Percentiles rank a stretch among this genome's conserved stretches.
Conservation (phyloP, 2,329 filamentous ascomycete species). For the Monosporascus sp. region DNA sequence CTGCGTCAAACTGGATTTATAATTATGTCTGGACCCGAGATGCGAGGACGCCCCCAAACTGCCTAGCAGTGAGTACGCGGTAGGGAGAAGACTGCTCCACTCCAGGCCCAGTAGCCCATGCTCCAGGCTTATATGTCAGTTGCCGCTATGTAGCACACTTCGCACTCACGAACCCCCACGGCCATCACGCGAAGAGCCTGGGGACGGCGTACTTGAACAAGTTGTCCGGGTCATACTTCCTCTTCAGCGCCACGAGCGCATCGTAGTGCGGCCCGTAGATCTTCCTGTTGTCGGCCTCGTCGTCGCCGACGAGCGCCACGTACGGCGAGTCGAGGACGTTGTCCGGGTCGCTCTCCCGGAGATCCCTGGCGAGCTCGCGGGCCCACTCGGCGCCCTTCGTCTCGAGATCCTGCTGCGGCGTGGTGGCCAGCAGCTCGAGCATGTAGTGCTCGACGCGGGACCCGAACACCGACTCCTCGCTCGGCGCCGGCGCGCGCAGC, state of each 20-base stretch:
- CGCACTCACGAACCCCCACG: neutral
- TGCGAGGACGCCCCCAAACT: no score
- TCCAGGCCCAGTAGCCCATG: no score
- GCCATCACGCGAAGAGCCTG: constrained; percentile 3
- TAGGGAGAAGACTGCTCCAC: no score
- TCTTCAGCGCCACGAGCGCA: constrained; percentile 21
- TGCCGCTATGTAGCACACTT: no score
- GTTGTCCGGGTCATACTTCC: constrained; percentile 29
- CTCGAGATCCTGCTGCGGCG: constrained; percentile 15
- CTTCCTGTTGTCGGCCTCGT: constrained; percentile 18
- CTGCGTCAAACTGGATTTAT: no score
- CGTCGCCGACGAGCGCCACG: constrained; percentile 23
- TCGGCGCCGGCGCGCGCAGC: constrained; percentile 17
- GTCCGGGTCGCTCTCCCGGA: constrained; percentile 14
- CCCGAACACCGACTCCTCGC: constrained; percentile 23
- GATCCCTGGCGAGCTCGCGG: constrained; percentile 6
- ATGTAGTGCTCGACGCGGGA: constrained; percentile 27
- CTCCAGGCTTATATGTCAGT: no score
- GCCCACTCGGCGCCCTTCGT: constrained; percentile 20
- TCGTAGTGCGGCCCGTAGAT: constrained; percentile 26
- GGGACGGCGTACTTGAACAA: constrained; percentile 25
- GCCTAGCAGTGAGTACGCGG: no score
- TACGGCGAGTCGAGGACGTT: constrained; percentile 26
- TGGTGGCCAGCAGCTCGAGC: constrained; percentile 28
- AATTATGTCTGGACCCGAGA: no score